phyloP scores from a whole-genome alignment of 176 grass and related monocot species.

The Dactylis glomerata region DNA sequence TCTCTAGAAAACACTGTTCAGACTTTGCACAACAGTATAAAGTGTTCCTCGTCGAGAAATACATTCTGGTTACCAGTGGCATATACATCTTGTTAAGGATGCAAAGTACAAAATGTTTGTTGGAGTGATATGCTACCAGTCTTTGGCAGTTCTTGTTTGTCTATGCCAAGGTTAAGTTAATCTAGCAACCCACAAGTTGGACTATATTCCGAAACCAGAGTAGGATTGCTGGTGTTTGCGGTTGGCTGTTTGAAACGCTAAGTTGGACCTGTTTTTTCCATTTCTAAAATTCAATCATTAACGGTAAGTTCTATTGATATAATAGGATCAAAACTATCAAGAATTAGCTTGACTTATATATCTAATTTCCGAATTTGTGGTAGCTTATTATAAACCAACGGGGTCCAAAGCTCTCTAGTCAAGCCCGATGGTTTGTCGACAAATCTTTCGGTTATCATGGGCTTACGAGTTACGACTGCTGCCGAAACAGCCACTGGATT shows the following conservation, averaged over 20 bases:
- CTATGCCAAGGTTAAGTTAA: background rate
- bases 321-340: background rate
- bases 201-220: background rate
- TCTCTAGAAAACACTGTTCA: slow-evolving; percentile 1
- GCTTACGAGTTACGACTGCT: background rate
- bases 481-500: background rate
- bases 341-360: background rate
- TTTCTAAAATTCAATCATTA: background rate
- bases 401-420: background rate
- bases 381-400: background rate
- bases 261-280: background rate
- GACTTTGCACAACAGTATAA: background rate
- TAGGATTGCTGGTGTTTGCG: background rate
- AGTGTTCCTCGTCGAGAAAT: background rate
- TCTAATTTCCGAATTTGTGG: background rate
- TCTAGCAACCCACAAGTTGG: background rate
- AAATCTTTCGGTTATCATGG: background rate
- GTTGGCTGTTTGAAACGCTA: background rate
- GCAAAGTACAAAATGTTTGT: background rate
- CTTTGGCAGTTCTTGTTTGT: slow-evolving; percentile 6
- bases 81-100: background rate
- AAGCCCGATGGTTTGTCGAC: background rate
- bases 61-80: background rate
- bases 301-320: background rate
- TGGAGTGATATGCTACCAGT: background rate